Base-by-base conservation (phyloP, 2,329 filamentous ascomycete species). In the Aspergillus calidoustus region DNA sequence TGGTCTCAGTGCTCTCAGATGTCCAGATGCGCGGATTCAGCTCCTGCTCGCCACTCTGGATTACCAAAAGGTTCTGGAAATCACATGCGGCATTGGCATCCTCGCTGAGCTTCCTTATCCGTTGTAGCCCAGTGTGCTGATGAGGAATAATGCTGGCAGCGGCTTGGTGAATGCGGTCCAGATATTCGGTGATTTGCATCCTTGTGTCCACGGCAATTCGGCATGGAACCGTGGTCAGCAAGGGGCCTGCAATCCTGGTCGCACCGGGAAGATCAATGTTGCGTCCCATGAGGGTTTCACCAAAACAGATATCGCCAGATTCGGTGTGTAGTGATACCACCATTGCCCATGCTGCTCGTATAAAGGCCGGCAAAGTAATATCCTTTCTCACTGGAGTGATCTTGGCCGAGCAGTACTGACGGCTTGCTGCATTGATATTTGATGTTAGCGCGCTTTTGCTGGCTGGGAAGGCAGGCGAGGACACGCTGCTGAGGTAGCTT, bases 1-100 rank as follows among this genome's bases (percentile, higher is more conserved):
- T 82, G 0, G 85, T 86, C 1, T 84, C 83, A 63, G 87, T 85
- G 28, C 71, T 67, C 60, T 75, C 68, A 19, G 70, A 63, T n/a
- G 65, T 61, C 74, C 74, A 77, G 8, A 77, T 64, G 1, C 64
- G 61, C 19, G 38, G 46, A n/a, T 47, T n/a, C n/a, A 48, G 28
- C 9, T 30, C 28, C n/a, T 15, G 25, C 15, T n/a, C 48, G 13
- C 23, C 48, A 15, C 5, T 8, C 13, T 50, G 48, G n/a, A 50
- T 50, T 9, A 50, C 48, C 9, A 50, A 17, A 17, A 50, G 25
- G 48, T 31, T 50, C 5, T 31, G 25, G 25, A 31, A 30, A 31
- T 31, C 48, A n/a, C 23, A 31, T 5, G 25, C 25, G 1, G 25
- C 25, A 28, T 23, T 38, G 17, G 22, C 19, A 30, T 54, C 38